Evolutionary conservation across 2,329 filamentous ascomycete species (phyloP), one percentile per base, ranked within the genome.

Genomic region (Phaeosphaeriaceae sp.): DNA sequence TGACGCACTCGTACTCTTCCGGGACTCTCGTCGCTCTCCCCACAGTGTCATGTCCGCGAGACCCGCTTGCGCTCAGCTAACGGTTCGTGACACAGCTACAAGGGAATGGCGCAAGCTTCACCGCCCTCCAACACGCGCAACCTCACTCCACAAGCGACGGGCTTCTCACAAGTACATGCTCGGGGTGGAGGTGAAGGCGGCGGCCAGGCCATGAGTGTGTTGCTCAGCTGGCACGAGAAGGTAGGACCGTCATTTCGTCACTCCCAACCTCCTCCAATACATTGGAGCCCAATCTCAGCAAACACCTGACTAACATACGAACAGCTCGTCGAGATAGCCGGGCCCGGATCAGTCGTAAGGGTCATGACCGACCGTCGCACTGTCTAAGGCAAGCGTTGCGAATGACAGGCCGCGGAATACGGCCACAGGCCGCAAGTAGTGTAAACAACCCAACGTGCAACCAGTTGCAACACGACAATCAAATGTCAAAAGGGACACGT

Each of bases 171-270:
- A 80, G 86, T 94, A 60, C 83, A 85, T 68, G 73, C 78, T 50
- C 80, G 86, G 66, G 80, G 86, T 60, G 84, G 85, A 53, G 86
- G 85, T 46, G 87, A 88, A 57, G 90, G 91, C 48, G 89, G 92
- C 61, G 91, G 92, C 36, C 89, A 93, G 56, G 91, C 90, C 53
- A 98, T 98, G 95, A 98, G 95, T 75, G 95, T 99, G 51, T 79
- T 99, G 75, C 83, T 99, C 67, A 97, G 93, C 80, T 99, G 95
- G 95, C 95, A 99, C 76, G 95, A 99, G 84, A 99, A 97, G 82
- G 81, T 83, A 75, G 13, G 25, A 27, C 25, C 25, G 9, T 27
- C 25, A 27, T 27, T 27, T 27, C 25, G 9, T 27, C 25, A 27
- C 25, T 27, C 25, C 25, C 25, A 27, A 27, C 25, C 25, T 27